Percentiles rank a stretch among this genome's conserved stretches.
Evolutionary conservation across 768 basidiomycete species (phyloP).

Genomic region (Termitomyces bulborhizus): DNA sequence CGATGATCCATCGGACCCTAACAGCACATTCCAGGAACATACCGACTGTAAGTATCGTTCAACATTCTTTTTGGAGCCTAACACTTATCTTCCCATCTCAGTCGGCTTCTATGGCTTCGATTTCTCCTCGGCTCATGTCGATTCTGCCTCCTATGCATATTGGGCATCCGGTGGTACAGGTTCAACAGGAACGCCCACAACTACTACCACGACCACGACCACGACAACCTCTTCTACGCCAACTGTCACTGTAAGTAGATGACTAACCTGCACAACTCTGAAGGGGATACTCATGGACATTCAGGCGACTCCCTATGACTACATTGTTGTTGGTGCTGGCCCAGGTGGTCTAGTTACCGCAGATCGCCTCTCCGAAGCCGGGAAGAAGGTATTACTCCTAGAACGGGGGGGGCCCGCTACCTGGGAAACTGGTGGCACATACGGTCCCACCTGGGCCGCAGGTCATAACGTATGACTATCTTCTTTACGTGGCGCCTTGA

Average conservation of each 20-base stretch:
- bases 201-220: constrained; percentile 27
- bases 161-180: constrained; percentile 46
- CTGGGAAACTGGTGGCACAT: constrained; percentile 51
- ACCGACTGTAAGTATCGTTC: constrained; percentile 41
- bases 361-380: constrained; percentile 53
- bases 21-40: constrained; percentile 49
- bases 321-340: constrained; percentile 53
- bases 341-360: constrained; percentile 54
- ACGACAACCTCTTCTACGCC: constrained; percentile 24
- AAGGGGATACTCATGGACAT: neutral
- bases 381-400: constrained; percentile 56
- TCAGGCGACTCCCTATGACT: constrained; percentile 42
- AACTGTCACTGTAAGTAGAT: constrained; percentile 15
- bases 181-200: constrained; percentile 22
- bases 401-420: constrained; percentile 63
- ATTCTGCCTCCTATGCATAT: constrained; percentile 36
- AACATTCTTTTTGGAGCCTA: neutral
- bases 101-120: constrained; percentile 57
- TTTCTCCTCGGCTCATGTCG: constrained; percentile 40
- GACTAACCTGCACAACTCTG: neutral
- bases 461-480: constrained; percentile 33
- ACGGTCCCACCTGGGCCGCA: constrained; percentile 43
- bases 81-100: constrained; percentile 15
- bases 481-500: neutral
- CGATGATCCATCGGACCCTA: constrained; percentile 42